Percentiles rank a stretch among this genome's conserved stretches.
phyloP scores from a whole-genome alignment of 1,284 basidiomycete genomes.

The Vanrija pseudolonga region DNA sequence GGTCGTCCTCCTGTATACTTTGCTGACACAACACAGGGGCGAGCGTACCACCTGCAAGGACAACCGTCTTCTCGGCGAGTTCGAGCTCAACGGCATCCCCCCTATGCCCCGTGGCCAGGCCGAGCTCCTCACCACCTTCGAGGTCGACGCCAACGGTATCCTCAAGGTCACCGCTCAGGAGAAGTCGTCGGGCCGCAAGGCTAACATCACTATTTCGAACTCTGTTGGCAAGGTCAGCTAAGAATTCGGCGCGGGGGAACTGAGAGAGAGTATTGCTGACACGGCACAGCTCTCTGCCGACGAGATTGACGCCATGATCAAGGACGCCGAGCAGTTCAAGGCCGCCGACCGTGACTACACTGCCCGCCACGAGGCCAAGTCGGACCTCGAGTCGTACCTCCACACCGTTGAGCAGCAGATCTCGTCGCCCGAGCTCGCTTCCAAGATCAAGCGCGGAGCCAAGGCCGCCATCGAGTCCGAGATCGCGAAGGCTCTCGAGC shows the following conservation, averaged over 20 bases:
- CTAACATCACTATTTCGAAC: slow-evolving; percentile 63
- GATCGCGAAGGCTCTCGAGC: slow-evolving; percentile 91
- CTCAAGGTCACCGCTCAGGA: slow-evolving; percentile 87
- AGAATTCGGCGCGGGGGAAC: too few species aligned
- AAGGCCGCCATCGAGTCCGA: slow-evolving; percentile 89
- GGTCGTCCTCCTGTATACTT: too few species aligned
- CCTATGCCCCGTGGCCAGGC: slow-evolving; percentile 98
- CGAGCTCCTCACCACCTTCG: slow-evolving; percentile 97
- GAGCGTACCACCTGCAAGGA: slow-evolving; percentile 99
- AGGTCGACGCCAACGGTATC: slow-evolving; percentile 98
- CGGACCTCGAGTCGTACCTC: slow-evolving; percentile 91
- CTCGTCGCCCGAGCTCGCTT: slow-evolving; percentile 81
- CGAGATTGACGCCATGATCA: slow-evolving; percentile 98
- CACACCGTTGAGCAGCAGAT: slow-evolving; percentile 91
- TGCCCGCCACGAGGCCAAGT: slow-evolving; percentile 91
- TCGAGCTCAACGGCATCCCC: slow-evolving; percentile 96
- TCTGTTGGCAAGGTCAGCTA: slow-evolving; percentile 18
- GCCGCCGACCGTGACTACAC: slow-evolving; percentile 95
- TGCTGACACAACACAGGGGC: slow-evolving; percentile 63
- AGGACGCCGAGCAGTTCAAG: slow-evolving; percentile 94
- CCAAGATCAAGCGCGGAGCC: slow-evolving; percentile 95
- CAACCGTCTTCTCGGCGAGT: slow-evolving; percentile 98
- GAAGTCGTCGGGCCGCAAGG: slow-evolving; percentile 72
- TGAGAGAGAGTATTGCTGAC: too few species aligned
- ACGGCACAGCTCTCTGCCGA: slow-evolving; percentile 80